Evolutionary conservation across 2,329 filamentous ascomycete species (phyloP).

Genomic region (Penicillium vulpinum): DNA sequence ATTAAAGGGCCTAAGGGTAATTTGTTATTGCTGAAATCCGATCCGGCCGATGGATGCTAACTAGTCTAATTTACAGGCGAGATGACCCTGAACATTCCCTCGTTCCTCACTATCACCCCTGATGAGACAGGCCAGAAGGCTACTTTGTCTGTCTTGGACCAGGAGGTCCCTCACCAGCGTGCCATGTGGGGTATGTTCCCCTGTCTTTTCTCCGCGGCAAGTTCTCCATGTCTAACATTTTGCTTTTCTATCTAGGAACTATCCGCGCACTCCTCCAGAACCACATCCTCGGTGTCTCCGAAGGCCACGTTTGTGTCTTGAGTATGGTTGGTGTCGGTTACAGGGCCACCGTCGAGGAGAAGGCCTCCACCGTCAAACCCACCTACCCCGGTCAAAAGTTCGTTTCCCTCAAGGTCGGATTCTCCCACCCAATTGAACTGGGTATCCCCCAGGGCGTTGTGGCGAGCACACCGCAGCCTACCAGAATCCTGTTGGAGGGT

Average conservation of each 20-base stretch:
- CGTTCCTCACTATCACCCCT: constrained; percentile 71
- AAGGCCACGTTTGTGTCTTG: constrained; percentile 92
- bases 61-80: constrained; percentile 55
- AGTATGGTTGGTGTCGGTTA: constrained; percentile 95
- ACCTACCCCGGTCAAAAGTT: constrained; percentile 82
- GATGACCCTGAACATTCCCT: constrained; percentile 74
- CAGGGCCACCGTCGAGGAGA: constrained; percentile 80
- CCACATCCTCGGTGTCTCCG: constrained; percentile 88
- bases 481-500: constrained; percentile 85
- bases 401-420: constrained; percentile 91
- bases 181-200: constrained; percentile 86
- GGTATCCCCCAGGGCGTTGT: constrained; percentile 78
- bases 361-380: constrained; percentile 63
- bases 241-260: constrained; percentile 62
- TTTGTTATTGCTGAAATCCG: constrained; percentile 20
- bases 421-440: constrained; percentile 92
- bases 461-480: constrained; percentile 86
- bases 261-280: constrained; percentile 87
- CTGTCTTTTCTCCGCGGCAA: background rate
- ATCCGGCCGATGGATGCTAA: constrained; percentile 8
- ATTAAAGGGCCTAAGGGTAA: constrained; percentile 79
- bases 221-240: constrained; percentile 24
- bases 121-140: constrained; percentile 65
- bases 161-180: constrained; percentile 69
- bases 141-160: constrained; percentile 68